Conservation (phyloP, 2,329 filamentous ascomycete genomes). For the Aspergillus ustus region DNA sequence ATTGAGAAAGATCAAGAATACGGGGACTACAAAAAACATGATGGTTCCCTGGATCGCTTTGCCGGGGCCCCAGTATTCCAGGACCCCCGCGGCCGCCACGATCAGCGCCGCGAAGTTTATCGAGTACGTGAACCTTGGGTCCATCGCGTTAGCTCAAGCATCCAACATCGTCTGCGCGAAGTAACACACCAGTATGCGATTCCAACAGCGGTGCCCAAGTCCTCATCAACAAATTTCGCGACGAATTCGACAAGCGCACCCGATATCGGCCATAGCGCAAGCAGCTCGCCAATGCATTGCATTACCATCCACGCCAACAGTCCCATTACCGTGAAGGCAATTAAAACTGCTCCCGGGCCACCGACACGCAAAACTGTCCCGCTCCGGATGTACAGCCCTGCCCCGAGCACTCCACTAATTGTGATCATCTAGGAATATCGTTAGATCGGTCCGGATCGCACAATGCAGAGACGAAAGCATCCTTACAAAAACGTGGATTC, state of each 20-base stretch:
- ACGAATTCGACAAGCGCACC: slow-evolving; percentile 44
- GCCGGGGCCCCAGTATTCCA: slow-evolving; percentile 32
- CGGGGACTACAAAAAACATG: slow-evolving; percentile 28
- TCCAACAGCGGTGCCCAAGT: slow-evolving; percentile 41
- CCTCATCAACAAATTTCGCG: slow-evolving; percentile 41
- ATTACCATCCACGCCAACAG: slow-evolving; percentile 40
- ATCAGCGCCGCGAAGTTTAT: slow-evolving; percentile 36
- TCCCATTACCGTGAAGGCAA: slow-evolving; percentile 40
- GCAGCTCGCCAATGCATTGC: slow-evolving; percentile 46
- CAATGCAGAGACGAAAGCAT: background rate
- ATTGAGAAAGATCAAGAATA: slow-evolving; percentile 27
- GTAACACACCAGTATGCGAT: slow-evolving; percentile 39
- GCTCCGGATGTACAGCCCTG: slow-evolving; percentile 38
- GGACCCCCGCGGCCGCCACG: slow-evolving; percentile 30
- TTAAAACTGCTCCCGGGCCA: slow-evolving; percentile 37
- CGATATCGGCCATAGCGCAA: slow-evolving; percentile 43
- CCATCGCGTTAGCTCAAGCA: background rate
- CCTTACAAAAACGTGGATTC: slow-evolving; percentile 34
- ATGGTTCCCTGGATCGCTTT: slow-evolving; percentile 28
- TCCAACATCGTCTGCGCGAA: background rate
- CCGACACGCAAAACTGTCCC: slow-evolving; percentile 40
- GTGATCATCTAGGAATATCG: slow-evolving; percentile 39
- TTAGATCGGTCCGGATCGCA: background rate
- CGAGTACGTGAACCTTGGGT: slow-evolving; percentile 34
- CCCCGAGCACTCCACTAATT: slow-evolving; percentile 41